phyloP scores from a whole-genome alignment of 2,329 filamentous ascomycete genomes.

The Neocatenulostroma microsporum region DNA sequence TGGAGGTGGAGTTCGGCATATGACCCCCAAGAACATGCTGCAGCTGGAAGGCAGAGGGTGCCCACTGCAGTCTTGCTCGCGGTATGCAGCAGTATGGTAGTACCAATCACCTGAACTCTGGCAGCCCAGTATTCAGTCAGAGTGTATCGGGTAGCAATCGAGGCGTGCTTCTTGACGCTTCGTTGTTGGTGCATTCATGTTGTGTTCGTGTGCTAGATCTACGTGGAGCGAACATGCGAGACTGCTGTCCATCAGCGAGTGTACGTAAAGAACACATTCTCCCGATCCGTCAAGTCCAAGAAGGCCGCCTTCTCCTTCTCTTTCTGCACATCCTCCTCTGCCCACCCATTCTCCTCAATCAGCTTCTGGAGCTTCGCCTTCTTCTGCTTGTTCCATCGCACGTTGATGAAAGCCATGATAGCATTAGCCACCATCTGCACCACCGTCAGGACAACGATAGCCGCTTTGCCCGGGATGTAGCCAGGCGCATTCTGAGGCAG shows the following conservation, averaged over 20 bases:
- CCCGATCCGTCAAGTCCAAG: slow-evolving; percentile 10
- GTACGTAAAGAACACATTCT: slow-evolving; percentile 12
- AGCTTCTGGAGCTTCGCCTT: slow-evolving; percentile 1
- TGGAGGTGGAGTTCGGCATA: too few relatives aligned
- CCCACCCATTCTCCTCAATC: slow-evolving; percentile 6
- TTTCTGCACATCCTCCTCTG: slow-evolving; percentile 4
- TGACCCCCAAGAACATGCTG: too few relatives aligned
- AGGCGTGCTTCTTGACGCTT: too few relatives aligned
- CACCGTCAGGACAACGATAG: slow-evolving; percentile 19
- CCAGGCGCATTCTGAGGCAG: slow-evolving; percentile 9
- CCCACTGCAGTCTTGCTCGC: too few relatives aligned
- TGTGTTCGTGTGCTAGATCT: too few relatives aligned
- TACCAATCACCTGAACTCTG: too few relatives aligned
- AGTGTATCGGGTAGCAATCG: too few relatives aligned
- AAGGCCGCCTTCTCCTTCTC: slow-evolving; percentile 9
- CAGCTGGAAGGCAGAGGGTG: too few relatives aligned
- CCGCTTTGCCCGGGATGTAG: slow-evolving; percentile 19
- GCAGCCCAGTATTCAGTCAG: too few relatives aligned
- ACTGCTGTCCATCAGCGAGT: slow-evolving; percentile 6
- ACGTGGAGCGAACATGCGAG: too few relatives aligned
- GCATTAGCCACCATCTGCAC: slow-evolving; percentile 9
- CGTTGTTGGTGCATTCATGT: too few relatives aligned
- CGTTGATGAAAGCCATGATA: slow-evolving; percentile 6
- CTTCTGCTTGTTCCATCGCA: slow-evolving; percentile 7
- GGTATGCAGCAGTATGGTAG: too few relatives aligned